These are phyloP conservation scores for Meripilus lineatus DNA, from an alignment of 1,284 basidiomycete species.

Conservation along the genomic window DNA sequence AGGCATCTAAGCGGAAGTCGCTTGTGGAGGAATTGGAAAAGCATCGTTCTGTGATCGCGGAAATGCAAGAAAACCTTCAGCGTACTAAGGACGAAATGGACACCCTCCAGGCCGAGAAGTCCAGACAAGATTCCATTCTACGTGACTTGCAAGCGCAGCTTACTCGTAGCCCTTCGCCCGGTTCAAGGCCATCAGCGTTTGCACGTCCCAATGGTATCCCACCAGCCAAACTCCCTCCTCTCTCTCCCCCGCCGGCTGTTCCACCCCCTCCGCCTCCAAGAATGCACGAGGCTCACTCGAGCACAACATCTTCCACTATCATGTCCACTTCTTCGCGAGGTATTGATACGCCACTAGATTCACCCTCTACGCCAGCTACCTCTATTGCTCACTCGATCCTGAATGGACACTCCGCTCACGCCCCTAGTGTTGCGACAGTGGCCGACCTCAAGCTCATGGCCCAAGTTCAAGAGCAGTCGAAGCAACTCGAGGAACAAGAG, in stretches of 20 bases:
- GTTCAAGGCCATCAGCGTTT: constrained; percentile 37
- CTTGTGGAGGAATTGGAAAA: constrained; percentile 70
- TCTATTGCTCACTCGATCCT: constrained; percentile 46
- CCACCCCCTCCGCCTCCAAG: constrained; percentile 82
- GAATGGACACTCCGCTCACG: constrained; percentile 26
- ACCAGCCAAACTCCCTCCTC: constrained; percentile 77
- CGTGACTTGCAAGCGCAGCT: constrained; percentile 77
- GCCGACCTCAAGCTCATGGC: constrained; percentile 51
- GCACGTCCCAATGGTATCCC: constrained; percentile 55
- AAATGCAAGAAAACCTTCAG: constrained; percentile 71
- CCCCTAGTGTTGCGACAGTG: constrained; percentile 15
- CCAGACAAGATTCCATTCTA: constrained; percentile 57
- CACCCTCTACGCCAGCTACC: constrained; percentile 51
- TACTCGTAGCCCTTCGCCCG: constrained; percentile 44
- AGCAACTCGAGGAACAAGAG: constrained; percentile 79
- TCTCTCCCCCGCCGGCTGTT: constrained; percentile 82
- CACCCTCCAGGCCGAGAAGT: constrained; percentile 65
- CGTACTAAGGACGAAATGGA: constrained; percentile 80
- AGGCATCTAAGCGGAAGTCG: constrained; percentile 70
- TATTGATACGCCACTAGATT: constrained; percentile 46
- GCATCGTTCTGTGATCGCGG: constrained; percentile 68
- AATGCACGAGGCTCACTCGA: constrained; percentile 38
- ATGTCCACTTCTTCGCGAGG: constrained; percentile 55
- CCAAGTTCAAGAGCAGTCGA: constrained; percentile 70
- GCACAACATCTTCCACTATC: constrained; percentile 40